These are phyloP conservation scores for Dryas alaskensis DNA, from an alignment of 306 rosid genomes.

Conservation along the genomic window DNA sequence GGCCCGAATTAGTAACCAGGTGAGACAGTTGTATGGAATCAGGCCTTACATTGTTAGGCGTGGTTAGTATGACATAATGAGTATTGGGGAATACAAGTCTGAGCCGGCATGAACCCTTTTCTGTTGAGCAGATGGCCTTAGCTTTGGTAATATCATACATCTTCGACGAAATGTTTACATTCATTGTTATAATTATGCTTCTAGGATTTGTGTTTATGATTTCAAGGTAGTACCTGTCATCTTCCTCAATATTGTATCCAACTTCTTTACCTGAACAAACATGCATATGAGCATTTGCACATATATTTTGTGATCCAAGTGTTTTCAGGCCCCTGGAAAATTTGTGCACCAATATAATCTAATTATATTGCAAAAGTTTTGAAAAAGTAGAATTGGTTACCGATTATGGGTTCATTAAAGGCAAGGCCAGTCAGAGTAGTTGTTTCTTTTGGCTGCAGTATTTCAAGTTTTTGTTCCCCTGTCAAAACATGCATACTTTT, in stretches of 20 bases:
- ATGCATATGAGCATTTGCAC: neutral
- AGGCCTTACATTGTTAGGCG: conserved; percentile 52
- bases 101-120: conserved; percentile 50
- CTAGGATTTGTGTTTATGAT: conserved; percentile 47
- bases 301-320: neutral
- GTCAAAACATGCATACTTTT: conserved; percentile 17
- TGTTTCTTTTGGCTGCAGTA: conserved; percentile 31
- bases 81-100: conserved; percentile 46
- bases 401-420: conserved; percentile 21
- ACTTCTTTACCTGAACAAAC: conserved; percentile 47
- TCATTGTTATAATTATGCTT: conserved; percentile 43
- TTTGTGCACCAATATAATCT: too few species aligned
- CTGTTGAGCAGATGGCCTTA: conserved; percentile 47
- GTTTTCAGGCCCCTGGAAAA: neutral
- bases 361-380: neutral
- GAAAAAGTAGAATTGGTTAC: conserved; percentile 30
- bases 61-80: conserved; percentile 45
- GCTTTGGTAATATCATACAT: conserved; percentile 61
- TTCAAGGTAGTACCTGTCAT: conserved; percentile 53
- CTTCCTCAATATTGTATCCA: conserved; percentile 56
- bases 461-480: conserved; percentile 46
- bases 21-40: conserved; percentile 2
- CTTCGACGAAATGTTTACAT: conserved; percentile 51
- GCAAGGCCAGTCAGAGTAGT: conserved; percentile 14
- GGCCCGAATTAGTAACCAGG: neutral